These are phyloP conservation scores for Scleroderma bovista DNA, from an alignment of 768 basidiomycete genomes.

Conservation along the genomic window DNA sequence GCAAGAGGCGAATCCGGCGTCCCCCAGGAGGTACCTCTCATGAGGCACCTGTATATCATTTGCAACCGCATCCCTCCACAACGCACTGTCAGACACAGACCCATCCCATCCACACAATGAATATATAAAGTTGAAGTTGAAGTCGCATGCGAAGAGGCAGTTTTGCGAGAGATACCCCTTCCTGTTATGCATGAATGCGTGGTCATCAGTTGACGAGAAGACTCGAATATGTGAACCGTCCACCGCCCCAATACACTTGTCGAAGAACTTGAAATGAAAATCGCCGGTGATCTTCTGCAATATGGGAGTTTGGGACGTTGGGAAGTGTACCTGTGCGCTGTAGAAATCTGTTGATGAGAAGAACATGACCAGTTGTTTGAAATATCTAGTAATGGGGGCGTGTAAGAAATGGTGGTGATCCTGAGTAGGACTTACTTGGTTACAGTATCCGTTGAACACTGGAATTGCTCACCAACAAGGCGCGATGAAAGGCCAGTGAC, in stretches of 20 bases:
- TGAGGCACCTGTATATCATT: constrained; percentile 1
- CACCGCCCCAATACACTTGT: neutral
- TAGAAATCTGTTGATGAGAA: neutral
- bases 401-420: neutral
- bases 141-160: constrained; percentile 7
- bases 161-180: constrained; percentile 13
- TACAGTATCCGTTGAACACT: neutral
- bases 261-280: neutral
- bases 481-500: neutral
- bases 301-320: neutral
- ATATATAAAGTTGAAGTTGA: constrained; percentile 6
- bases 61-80: constrained; percentile 2
- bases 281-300: neutral
- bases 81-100: constrained; percentile 4
- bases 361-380: neutral
- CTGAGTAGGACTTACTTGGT: neutral
- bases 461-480: neutral
- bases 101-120: constrained; percentile 11
- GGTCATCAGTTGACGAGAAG: neutral
- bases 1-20: constrained; percentile 6
- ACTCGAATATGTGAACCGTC: neutral
- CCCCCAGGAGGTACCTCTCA: constrained; percentile 4
- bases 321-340: neutral
- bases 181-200: neutral
- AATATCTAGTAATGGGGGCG: neutral